phyloP scores from a whole-genome alignment of 192 early-diverging fungal species.

The Gonapodya prolifera region DNA sequence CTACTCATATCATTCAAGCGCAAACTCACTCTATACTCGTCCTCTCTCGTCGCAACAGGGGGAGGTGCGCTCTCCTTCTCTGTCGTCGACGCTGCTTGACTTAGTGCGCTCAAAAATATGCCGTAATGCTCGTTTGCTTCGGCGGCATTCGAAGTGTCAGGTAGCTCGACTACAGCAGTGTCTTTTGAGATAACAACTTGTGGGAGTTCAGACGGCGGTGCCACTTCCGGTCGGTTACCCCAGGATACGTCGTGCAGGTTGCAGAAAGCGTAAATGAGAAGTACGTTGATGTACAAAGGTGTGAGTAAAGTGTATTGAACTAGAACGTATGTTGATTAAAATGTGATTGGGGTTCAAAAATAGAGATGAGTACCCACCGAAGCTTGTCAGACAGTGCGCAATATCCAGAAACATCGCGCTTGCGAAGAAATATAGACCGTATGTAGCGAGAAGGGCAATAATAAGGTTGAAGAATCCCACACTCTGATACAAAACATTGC shows the following conservation, averaged over 20 bases:
- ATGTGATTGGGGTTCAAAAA: slow-evolving; percentile 19
- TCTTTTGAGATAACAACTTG: neutral
- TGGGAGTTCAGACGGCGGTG: slow-evolving; percentile 25
- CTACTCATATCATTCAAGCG: slow-evolving; percentile 54
- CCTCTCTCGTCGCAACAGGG: neutral
- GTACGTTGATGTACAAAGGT: slow-evolving; percentile 82
- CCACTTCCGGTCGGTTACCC: slow-evolving; percentile 86
- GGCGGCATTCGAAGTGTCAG: slow-evolving; percentile 39
- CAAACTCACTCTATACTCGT: slow-evolving; percentile 19
- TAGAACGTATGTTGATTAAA: neutral
- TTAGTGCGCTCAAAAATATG: slow-evolving; percentile 26
- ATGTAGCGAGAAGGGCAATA: slow-evolving; percentile 66
- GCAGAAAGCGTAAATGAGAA: slow-evolving; percentile 39
- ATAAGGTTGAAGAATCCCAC: slow-evolving; percentile 63
- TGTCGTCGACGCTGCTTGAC: neutral
- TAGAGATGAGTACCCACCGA: slow-evolving; percentile 13
- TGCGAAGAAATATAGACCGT: slow-evolving; percentile 62
- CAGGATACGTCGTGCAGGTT: slow-evolving; percentile 93
- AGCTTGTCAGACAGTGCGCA: slow-evolving; percentile 25
- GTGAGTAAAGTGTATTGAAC: slow-evolving; percentile 75
- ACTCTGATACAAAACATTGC: neutral
- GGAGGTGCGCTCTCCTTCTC: neutral
- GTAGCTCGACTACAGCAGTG: slow-evolving; percentile 56
- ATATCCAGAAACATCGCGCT: neutral
- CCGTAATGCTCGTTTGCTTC: slow-evolving; percentile 72